These are phyloP conservation scores for Ailanthus altissimus DNA, from an alignment of 345 rosid species.

Conservation along the genomic window DNA sequence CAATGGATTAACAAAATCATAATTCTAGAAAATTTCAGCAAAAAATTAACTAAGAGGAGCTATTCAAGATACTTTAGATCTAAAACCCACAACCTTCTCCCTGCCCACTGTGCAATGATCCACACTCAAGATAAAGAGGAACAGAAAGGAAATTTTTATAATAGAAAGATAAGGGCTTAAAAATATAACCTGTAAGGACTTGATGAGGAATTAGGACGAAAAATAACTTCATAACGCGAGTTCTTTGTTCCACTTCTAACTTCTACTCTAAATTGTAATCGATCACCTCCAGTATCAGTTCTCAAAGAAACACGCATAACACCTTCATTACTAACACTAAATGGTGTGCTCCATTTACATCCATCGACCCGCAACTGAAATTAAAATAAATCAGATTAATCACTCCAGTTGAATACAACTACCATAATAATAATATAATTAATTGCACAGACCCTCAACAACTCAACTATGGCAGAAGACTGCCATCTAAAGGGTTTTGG, in stretches of 20 bases:
- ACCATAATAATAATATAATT: background rate
- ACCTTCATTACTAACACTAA: constrained; percentile 80
- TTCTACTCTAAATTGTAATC: constrained; percentile 66
- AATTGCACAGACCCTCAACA: constrained; percentile 62
- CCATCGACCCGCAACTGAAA: constrained; percentile 77
- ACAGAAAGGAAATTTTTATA: background rate
- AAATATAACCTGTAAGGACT: constrained; percentile 84
- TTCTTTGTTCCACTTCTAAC: constrained; percentile 89
- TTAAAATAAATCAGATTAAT: constrained; percentile 23
- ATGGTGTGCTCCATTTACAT: constrained; percentile 84
- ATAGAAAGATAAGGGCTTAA: constrained; percentile 16
- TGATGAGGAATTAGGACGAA: constrained; percentile 76
- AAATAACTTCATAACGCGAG: constrained; percentile 88
- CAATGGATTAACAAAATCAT: background rate
- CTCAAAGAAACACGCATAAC: constrained; percentile 63
- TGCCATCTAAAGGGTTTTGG: constrained; percentile 84
- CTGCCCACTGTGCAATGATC: background rate
- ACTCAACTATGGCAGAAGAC: constrained; percentile 62
- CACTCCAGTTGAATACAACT: constrained; percentile 8
- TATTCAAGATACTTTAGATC: background rate
- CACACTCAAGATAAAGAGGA: constrained; percentile 7
- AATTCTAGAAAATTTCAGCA: background rate
- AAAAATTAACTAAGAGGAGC: background rate
- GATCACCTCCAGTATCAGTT: constrained; percentile 53
- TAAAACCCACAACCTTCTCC: background rate